Percentiles rank a stretch among this genome's conserved stretches.
These are phyloP conservation scores for Neurospora sp. DNA, from an alignment of 495 filamentous ascomycete species.

Conservation along the genomic window DNA sequence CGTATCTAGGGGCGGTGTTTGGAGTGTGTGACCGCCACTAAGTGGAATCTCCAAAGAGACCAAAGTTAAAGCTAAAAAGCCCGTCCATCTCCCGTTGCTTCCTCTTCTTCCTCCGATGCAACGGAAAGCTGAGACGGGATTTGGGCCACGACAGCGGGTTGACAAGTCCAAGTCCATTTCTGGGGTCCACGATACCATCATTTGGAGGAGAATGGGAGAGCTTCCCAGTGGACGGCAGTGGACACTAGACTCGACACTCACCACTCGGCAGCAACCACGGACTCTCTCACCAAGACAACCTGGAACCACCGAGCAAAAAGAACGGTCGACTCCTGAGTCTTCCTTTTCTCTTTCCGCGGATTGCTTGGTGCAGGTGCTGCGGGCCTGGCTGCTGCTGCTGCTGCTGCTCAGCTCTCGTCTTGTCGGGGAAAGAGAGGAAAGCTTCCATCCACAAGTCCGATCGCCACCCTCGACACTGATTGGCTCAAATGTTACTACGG, in stretches of 20 bases:
- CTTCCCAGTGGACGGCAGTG: not conserved
- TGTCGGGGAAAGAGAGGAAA: not conserved
- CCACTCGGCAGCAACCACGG: not conserved
- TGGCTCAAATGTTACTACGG: constrained; percentile 6
- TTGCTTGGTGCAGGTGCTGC: not conserved
- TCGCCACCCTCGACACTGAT: constrained; percentile 19
- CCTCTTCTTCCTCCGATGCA: not conserved
- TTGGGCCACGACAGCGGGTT: not conserved
- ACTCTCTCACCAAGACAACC: not conserved
- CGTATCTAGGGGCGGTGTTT: not conserved
- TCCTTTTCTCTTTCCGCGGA: not conserved
- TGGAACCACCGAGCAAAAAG: not conserved
- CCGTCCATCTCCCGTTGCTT: not conserved
- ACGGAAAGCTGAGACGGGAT: not conserved
- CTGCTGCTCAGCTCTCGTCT: not conserved
- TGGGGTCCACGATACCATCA: not conserved
- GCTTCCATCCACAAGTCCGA: constrained; percentile 18
- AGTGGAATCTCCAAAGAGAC: not conserved
- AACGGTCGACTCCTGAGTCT: not conserved
- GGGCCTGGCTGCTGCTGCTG: not conserved
- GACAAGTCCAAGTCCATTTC: not conserved
- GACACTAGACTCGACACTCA: not conserved
- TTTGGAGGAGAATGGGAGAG: not conserved
- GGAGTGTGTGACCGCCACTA: not conserved
- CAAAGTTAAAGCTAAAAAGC: not conserved